A percentile compares a stretch with the other conserved stretches of the same genome.
Evolutionary conservation across 441 rosid genomes (phyloP).

Genomic region (Pelargonium australe): DNA sequence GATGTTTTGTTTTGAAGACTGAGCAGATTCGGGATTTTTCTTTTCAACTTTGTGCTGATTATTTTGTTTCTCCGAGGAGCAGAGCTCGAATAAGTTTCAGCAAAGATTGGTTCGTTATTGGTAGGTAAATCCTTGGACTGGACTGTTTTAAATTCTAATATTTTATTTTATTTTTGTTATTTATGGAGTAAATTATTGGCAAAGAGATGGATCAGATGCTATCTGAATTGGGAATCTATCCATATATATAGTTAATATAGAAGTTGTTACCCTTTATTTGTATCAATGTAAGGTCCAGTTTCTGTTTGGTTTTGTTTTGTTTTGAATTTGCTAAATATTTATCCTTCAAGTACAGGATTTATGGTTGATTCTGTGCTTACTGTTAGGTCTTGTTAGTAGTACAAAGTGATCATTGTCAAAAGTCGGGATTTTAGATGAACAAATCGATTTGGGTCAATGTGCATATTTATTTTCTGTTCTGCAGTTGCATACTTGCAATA

Average conservation of each 20-base stretch:
- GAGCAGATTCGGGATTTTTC: not conserved
- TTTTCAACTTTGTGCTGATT: too few relatives aligned
- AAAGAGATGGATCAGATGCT: not conserved
- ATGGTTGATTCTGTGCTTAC: not conserved
- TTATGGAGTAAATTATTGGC: too few relatives aligned
- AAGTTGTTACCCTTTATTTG: not conserved
- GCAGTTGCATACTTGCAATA: not conserved
- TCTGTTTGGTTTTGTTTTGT: not conserved
- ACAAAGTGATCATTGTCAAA: not conserved
- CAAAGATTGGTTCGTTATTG: too few relatives aligned
- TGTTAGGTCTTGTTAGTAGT: not conserved
- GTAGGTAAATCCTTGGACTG: too few relatives aligned
- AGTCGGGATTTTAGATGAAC: not conserved
- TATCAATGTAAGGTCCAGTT: not conserved
- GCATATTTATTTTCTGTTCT: not conserved
- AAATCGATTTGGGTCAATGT: not conserved
- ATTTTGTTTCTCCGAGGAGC: too few relatives aligned
- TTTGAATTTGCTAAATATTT: not conserved
- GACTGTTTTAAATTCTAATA: too few relatives aligned
- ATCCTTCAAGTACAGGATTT: not conserved
- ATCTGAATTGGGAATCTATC: not conserved
- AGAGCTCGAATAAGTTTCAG: too few relatives aligned
- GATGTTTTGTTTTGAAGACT: not conserved
- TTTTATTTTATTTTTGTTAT: too few relatives aligned
- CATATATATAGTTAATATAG: not conserved